Conservation (phyloP, 352 stramenopile species). For the Pythium utonaiense region DNA sequence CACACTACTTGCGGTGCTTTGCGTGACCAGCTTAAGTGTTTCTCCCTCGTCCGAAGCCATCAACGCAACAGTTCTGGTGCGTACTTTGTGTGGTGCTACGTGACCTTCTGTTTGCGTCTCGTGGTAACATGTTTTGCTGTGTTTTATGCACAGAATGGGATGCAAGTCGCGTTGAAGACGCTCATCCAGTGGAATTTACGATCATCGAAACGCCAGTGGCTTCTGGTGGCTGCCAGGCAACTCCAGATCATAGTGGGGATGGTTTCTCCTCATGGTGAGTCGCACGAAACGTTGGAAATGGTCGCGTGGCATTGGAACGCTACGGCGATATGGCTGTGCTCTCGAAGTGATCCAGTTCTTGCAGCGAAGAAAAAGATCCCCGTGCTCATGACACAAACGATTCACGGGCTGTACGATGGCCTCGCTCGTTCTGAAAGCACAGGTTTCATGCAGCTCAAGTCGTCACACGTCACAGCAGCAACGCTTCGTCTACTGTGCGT, state of each 20-base stretch:
- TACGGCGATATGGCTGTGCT: slow-evolving; percentile 42
- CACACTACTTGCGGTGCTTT: slow-evolving; percentile 40
- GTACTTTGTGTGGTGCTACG: not conserved
- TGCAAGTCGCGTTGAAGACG: not conserved
- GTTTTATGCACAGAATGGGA: slow-evolving; percentile 8
- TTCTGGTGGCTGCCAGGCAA: slow-evolving; percentile 1
- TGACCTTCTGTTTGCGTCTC: too few relatives aligned
- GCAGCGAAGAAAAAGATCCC: slow-evolving; percentile 24
- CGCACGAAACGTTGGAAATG: slow-evolving; percentile 21
- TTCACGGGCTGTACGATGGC: slow-evolving; percentile 5
- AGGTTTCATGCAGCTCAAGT: not conserved
- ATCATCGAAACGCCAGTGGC: slow-evolving; percentile 11
- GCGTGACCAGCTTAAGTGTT: slow-evolving; percentile 13
- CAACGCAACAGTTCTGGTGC: slow-evolving; percentile 1
- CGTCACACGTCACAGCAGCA: not conserved
- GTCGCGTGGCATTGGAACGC: slow-evolving; percentile 68
- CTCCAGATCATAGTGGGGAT: slow-evolving; percentile 12
- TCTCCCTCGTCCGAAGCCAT: not conserved
- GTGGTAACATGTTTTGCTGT: not conserved
- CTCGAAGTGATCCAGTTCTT: slow-evolving; percentile 32
- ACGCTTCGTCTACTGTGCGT: slow-evolving; percentile 10
- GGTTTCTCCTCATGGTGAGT: not conserved
- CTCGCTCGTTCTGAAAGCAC: not conserved
- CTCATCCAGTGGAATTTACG: slow-evolving; percentile 8
- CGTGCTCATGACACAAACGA: not conserved